Percentiles rank a stretch among this genome's conserved stretches.
Evolutionary conservation across 2,329 filamentous ascomycete genomes (phyloP).

Genomic region (Monosporascus sp.): DNA sequence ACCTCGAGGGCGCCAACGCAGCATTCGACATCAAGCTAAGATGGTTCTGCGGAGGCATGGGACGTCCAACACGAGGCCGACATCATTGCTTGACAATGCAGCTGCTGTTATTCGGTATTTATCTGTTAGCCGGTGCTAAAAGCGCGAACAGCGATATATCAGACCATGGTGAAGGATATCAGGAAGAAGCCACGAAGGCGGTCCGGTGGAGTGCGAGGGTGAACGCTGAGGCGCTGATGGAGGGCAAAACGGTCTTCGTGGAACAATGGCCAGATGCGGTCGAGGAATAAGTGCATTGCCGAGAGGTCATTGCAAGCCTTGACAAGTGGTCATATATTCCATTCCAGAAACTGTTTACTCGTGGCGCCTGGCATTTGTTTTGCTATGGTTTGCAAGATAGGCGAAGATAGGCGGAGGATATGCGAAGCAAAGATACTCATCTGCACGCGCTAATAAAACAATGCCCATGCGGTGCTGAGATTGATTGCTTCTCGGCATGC

Average conservation of each 20-base stretch:
- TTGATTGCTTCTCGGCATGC: too few species aligned
- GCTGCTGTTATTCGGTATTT: conserved; percentile 42
- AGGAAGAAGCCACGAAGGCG: conserved; percentile 28
- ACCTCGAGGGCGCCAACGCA: conserved; percentile 32
- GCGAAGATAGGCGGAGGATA: too few species aligned
- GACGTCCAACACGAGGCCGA: conserved; percentile 22
- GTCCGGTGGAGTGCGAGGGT: conserved; percentile 35
- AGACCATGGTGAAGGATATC: conserved; percentile 24
- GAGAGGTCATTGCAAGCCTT: too few species aligned
- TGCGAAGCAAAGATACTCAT: too few species aligned
- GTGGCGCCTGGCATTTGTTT: too few species aligned
- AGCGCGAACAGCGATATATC: conserved; percentile 32
- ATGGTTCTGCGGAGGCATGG: conserved; percentile 38
- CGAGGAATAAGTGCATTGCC: too few species aligned
- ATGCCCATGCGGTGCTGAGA: too few species aligned
- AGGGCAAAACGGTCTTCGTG: conserved; percentile 24
- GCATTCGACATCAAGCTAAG: conserved; percentile 41
- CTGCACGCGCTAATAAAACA: too few species aligned
- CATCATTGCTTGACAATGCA: conserved; percentile 35
- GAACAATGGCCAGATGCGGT: conserved; percentile 24
- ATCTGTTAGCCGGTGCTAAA: conserved; percentile 33
- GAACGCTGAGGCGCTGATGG: conserved; percentile 33
- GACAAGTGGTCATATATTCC: too few species aligned
- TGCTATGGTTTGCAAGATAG: too few species aligned
- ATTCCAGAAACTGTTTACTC: too few species aligned